Base-by-base conservation (phyloP, 192 early-diverging fungal species). In the Coemansia sp. region DNA sequence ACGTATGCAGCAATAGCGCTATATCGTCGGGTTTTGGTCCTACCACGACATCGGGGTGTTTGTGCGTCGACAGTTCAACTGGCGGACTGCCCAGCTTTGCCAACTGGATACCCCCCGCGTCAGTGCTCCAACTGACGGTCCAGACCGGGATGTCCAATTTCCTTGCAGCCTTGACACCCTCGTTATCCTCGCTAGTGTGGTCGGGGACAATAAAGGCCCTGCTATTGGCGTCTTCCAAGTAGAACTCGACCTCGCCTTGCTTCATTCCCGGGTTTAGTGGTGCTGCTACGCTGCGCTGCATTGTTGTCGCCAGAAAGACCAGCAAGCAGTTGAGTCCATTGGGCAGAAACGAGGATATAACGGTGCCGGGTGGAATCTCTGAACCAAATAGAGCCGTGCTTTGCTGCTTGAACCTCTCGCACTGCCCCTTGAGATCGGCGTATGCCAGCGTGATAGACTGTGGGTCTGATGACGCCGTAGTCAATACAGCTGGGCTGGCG, bases 1-100 rank as follows among this genome's bases (percentile, higher is more conserved):
- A 90, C 1, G 94, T 95, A 68, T 94, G 92, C 65, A 95, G 80
- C 43, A 95, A 84, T 31, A 95, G 76, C 29, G 92, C 91, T 22
- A 88, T 79, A 55, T 93, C 91, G 41, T 82, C 77, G 1, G 85
- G 84, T 51, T 83, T 59, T 24, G 86, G 80, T 24, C 51, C 49
- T 22, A 54, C 15, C 31, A 33, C 18, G 44, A 49, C 12, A 44
- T 67, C 41, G 1, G 57, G 22, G 44, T 47, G 63, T 51, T 68
- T 67, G 12, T 66, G 31, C 29, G 77, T 59, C 16, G 67, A 31
- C 5, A 65, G 74, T 24, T 75, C 69, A 24, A 63, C 67, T 31
- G 77, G 31, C 22, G 42, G 22, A 41, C 65, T 79, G 16, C 76
- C 76, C 43, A 85, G 70, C 29, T 38, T 54, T 0, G 75, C 66